Conservation (phyloP, 2,329 filamentous ascomycete genomes). For the Colletotrichum chrysophilum region DNA sequence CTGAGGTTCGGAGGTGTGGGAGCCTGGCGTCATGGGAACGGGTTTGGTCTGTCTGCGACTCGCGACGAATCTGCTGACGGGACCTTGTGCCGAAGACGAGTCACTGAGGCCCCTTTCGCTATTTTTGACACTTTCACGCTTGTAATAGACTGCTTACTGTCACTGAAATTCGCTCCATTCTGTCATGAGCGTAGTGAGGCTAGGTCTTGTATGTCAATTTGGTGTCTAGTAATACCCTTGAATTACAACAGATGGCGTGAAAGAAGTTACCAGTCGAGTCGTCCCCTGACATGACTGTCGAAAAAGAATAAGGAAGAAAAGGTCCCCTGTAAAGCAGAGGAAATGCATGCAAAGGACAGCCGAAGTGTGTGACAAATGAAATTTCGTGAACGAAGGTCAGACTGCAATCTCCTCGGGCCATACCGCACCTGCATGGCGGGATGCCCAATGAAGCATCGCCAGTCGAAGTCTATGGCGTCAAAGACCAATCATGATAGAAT, state of each 20-base stretch:
- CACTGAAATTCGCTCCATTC: neutral
- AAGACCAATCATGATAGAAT: neutral
- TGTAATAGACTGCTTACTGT: neutral
- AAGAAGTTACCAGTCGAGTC: neutral
- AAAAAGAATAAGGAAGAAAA: neutral
- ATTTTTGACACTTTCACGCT: neutral
- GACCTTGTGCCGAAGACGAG: neutral
- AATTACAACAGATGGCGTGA: neutral
- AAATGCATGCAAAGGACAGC: neutral
- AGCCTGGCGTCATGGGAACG: slow-evolving; percentile 3
- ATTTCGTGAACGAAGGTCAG: neutral
- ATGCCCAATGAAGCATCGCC: slow-evolving; percentile 5
- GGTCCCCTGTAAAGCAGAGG: neutral
- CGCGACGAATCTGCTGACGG: neutral
- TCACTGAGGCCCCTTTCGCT: neutral
- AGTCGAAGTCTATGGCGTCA: neutral
- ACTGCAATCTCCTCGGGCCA: neutral
- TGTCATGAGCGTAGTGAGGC: neutral
- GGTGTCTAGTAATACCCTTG: neutral
- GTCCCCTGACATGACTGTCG: neutral
- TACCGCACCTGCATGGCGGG: neutral
- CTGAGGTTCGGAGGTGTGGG: neutral
- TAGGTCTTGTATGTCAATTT: neutral
- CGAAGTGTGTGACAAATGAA: neutral
- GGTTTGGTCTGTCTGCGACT: neutral